Conservation (phyloP, 106 monocot genomes). For the Alisma plantagoaquatica region DNA sequence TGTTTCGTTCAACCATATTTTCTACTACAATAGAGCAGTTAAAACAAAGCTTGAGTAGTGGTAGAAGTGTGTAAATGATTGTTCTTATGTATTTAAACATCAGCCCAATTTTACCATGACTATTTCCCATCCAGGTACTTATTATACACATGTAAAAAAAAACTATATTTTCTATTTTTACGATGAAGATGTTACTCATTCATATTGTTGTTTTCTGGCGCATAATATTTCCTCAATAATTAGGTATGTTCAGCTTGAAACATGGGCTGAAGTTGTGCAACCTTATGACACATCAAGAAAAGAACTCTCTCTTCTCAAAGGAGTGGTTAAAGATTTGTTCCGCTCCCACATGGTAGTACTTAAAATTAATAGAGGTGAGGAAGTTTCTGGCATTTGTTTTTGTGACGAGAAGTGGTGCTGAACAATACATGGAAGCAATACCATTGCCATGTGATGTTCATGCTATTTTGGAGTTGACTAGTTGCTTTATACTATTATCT, state of each 20-base stretch:
- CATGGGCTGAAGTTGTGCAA: conserved; percentile 60
- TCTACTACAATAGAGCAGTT: conserved; percentile 77
- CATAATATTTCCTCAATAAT: background rate
- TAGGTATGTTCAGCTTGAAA: conserved; percentile 45
- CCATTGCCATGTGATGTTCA: conserved; percentile 53
- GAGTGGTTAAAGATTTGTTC: conserved; percentile 62
- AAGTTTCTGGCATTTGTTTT: conserved; percentile 63
- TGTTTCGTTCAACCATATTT: conserved; percentile 64
- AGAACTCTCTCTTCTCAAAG: conserved; percentile 45
- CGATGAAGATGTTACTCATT: background rate
- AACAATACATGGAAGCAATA: conserved; percentile 57
- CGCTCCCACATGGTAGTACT: conserved; percentile 61
- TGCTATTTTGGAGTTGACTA: conserved; percentile 63
- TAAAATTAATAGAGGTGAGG: conserved; percentile 53
- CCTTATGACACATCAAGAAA: conserved; percentile 70
- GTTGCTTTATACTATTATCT: conserved; percentile 36
- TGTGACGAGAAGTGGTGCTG: conserved; percentile 58
- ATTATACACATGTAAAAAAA: conserved; percentile 69
- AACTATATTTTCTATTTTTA: background rate
- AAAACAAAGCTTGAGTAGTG: conserved; percentile 65
- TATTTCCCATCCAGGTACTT: conserved; percentile 53
- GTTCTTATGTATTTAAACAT: conserved; percentile 55
- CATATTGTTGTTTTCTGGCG: background rate
- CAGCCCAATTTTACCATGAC: conserved; percentile 72
- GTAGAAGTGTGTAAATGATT: conserved; percentile 71